Evolutionary conservation across 768 basidiomycete species (phyloP).

Genomic region (Macrolepiota fuliginosa): DNA sequence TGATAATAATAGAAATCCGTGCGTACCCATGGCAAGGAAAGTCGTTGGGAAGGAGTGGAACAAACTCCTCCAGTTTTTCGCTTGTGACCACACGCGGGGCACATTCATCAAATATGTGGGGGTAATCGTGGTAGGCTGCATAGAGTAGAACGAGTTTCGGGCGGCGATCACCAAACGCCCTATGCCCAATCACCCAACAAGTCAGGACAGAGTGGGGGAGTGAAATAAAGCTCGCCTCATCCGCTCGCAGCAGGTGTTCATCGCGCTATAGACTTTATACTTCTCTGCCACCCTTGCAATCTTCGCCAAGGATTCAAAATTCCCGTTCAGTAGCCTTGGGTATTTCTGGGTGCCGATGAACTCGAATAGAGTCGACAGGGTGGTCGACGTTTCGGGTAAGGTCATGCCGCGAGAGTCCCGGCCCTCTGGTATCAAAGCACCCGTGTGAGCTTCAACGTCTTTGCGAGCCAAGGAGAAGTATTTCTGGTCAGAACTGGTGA

Average conservation of each 20-base stretch:
- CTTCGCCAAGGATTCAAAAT: constrained; percentile 8
- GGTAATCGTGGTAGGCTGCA: constrained; percentile 5
- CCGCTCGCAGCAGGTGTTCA: constrained; percentile 13
- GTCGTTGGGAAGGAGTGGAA: background rate
- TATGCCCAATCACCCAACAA: background rate
- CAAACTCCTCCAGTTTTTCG: constrained; percentile 3
- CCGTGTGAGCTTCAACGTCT: constrained; percentile 16
- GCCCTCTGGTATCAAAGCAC: constrained; percentile 15
- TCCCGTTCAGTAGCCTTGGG: constrained; percentile 6
- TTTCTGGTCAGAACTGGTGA: constrained; percentile 1
- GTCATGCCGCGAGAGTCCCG: constrained; percentile 9
- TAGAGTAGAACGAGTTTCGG: constrained; percentile 10
- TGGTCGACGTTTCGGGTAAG: constrained; percentile 13
- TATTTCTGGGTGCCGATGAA: constrained; percentile 15
- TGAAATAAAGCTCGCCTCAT: no score
- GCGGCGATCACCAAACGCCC: constrained; percentile 7
- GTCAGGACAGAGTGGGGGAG: background rate
- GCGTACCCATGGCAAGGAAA: constrained; percentile 4
- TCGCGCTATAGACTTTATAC: constrained; percentile 14
- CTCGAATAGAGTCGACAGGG: constrained; percentile 17
- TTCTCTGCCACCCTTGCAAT: constrained; percentile 16
- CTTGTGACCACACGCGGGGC: constrained; percentile 3
- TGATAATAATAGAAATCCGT: no score
- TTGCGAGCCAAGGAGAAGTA: no score
- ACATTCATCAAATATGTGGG: no score